Evolutionary conservation across 2,329 filamentous ascomycete genomes (phyloP).

Genomic region (Alternaria brassicicola): DNA sequence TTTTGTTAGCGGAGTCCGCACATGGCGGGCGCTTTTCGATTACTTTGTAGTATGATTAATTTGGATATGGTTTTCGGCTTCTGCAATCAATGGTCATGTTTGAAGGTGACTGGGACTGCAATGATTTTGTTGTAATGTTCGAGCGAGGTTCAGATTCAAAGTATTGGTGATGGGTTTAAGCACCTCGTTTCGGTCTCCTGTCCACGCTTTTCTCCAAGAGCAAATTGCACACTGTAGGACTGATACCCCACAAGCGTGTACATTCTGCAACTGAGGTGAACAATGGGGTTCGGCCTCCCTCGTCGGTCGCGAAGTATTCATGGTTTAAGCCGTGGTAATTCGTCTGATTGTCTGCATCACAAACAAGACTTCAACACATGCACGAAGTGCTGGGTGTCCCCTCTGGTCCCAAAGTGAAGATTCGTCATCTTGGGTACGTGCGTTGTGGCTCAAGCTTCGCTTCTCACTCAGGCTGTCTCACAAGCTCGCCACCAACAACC

Average conservation of each 20-base stretch:
- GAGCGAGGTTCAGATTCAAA: neutral
- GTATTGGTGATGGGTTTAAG: neutral
- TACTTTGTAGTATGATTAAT: slow-evolving; percentile 2
- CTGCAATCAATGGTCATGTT: neutral
- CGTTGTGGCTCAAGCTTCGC: neutral
- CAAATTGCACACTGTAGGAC: neutral
- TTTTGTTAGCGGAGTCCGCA: slow-evolving; percentile 1
- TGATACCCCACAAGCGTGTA: neutral
- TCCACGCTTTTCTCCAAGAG: neutral
- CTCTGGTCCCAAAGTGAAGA: neutral
- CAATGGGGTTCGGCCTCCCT: neutral
- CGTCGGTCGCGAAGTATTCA: too few species aligned
- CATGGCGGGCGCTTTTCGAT: neutral
- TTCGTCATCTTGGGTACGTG: neutral
- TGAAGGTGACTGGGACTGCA: neutral
- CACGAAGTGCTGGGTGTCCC: neutral
- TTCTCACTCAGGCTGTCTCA: slow-evolving; percentile 15
- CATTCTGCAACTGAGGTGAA: neutral
- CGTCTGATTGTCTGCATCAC: neutral
- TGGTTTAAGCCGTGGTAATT: neutral
- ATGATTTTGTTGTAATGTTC: neutral
- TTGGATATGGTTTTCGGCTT: slow-evolving; percentile 2
- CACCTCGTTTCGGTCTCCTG: neutral
- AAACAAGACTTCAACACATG: neutral
- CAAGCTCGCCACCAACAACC: neutral